Percentiles rank a stretch among this genome's conserved stretches.
Evolutionary conservation across 176 grass and related monocot genomes (phyloP).

Genomic region (Secale cereale): DNA sequence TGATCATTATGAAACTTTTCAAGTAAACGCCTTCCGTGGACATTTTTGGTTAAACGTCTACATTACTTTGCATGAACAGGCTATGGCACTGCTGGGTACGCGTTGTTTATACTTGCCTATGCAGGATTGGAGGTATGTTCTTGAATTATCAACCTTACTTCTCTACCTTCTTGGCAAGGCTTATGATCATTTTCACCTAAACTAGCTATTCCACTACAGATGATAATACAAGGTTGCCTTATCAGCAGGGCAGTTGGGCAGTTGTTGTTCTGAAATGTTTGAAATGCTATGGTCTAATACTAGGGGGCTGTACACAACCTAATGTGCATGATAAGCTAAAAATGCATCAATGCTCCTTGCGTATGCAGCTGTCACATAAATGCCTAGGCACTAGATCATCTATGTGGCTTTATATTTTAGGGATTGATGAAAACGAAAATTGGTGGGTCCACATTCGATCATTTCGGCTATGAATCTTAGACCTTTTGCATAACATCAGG

Average conservation of each 20-base stretch:
- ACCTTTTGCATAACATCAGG: not conserved
- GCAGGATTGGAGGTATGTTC: constrained; percentile 81
- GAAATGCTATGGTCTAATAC: not conserved
- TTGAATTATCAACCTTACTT: not conserved
- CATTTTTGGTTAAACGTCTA: not conserved
- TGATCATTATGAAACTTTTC: not conserved
- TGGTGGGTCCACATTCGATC: not conserved
- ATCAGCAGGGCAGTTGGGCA: not conserved
- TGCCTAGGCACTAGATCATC: not conserved
- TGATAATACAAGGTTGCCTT: not conserved
- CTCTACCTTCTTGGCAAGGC: not conserved
- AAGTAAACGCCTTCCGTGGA: not conserved
- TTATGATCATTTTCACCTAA: not conserved
- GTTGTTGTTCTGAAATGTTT: not conserved
- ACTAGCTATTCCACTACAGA: not conserved
- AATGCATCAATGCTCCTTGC: not conserved
- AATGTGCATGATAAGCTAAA: not conserved
- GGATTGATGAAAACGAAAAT: not conserved
- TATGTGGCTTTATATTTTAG: not conserved
- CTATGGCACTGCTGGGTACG: constrained; percentile 93
- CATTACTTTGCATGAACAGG: constrained; percentile 46
- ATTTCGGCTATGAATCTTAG: not conserved
- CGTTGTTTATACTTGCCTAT: constrained; percentile 88
- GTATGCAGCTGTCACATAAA: not conserved
- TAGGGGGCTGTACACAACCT: not conserved